Base-by-base conservation (phyloP, 1,284 basidiomycete genomes). In the Pterula multifida region DNA sequence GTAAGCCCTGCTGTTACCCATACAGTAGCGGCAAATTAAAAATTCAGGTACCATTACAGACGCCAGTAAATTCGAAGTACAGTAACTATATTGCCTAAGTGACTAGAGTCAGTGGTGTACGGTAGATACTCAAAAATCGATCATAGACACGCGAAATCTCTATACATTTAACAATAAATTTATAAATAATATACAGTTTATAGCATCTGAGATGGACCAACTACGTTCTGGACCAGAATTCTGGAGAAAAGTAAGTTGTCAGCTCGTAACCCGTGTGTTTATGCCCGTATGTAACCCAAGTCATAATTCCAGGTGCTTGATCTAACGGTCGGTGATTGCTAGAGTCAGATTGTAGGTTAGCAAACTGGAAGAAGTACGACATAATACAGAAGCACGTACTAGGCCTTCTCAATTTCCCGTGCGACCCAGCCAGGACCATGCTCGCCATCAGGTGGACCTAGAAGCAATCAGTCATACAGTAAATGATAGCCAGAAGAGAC, bases 181-280 rank as follows among this genome's bases (percentile, higher is more conserved):
- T n/a, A n/a, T n/a, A n/a, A n/a, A n/a, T n/a, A n/a, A n/a, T n/a
- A n/a, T n/a, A n/a, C n/a, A n/a, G n/a, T n/a, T n/a, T n/a, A n/a
- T n/a, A n/a, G n/a, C n/a, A n/a, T n/a, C n/a, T n/a, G n/a, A n/a
- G n/a, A n/a, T n/a, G n/a, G n/a, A n/a, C n/a, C n/a, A n/a, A n/a
- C n/a, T n/a, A n/a, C n/a, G n/a, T n/a, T n/a, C n/a, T n/a, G n/a
- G n/a, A 50, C 59, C 59, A 60, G n/a, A 58, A 49, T 52, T 64
- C 61, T 15, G 62, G 61, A 3, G 62, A 63, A 53, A 63, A 64
- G 49, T 64, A 64, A 45, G 52, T 62, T 13, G 62, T 64, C 23
- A 64, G 28, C 47, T 64, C 62, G 57, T 58, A 62, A 9, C 60
- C 61, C 24, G 58, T 55, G 48, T 59, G 57, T 52, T 64, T 64